These are phyloP conservation scores for Pochonia chlamydosporia DNA, from an alignment of 2,329 filamentous ascomycete species.

Conservation along the genomic window DNA sequence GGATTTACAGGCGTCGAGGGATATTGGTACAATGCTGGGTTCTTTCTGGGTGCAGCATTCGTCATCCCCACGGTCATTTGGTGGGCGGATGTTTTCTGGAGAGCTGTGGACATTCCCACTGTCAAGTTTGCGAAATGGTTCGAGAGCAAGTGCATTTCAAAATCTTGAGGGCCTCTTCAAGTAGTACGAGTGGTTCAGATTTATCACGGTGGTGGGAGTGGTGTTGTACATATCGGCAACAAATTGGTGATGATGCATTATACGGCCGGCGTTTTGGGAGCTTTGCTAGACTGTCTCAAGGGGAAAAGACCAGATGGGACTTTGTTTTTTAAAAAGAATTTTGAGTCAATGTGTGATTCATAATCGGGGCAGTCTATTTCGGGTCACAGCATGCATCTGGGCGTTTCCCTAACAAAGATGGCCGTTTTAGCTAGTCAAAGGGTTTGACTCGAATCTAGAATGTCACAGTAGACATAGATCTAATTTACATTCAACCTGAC, in stretches of 20 bases:
- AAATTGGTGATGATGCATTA: background rate
- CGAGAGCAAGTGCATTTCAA: conserved; percentile 36
- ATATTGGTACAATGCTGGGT: conserved; percentile 38
- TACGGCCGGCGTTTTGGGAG: background rate
- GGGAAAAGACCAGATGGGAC: background rate
- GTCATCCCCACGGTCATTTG: conserved; percentile 47
- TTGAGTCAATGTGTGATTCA: no score
- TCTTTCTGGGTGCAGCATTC: conserved; percentile 39
- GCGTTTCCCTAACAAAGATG: background rate
- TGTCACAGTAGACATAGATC: no score
- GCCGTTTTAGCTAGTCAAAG: background rate
- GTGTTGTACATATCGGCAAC: background rate
- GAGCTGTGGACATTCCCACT: conserved; percentile 48
- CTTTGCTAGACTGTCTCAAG: background rate
- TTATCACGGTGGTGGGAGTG: background rate
- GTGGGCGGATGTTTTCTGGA: conserved; percentile 51
- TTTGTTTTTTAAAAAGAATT: background rate
- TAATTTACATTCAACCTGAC: no score
- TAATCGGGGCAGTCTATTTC: no score
- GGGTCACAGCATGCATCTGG: background rate
- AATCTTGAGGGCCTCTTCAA: conserved; percentile 13
- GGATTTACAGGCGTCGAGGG: conserved; percentile 41
- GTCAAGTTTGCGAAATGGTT: conserved; percentile 53
- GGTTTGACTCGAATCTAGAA: background rate
- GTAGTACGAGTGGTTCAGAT: background rate